Conservation (phyloP, 345 rosid species). For the Brassica napus region DNA sequence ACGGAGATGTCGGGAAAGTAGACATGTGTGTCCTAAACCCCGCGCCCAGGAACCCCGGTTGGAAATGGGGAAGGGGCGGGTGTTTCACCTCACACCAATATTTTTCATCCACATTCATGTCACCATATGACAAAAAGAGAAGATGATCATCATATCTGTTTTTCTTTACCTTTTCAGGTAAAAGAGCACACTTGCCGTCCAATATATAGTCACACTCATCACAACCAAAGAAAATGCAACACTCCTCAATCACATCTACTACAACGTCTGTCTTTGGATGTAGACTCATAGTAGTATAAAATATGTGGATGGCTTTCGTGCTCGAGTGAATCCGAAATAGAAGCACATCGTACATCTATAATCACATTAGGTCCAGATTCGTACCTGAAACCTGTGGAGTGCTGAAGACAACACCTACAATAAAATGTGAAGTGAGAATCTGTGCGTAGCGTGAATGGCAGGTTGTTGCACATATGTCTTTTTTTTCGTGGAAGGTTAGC, state of each 20-base stretch:
- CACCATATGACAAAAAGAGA: neutral
- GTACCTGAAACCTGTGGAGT: neutral
- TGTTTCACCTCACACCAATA: neutral
- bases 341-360: slow-evolving; percentile 21
- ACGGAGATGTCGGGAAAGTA: no score
- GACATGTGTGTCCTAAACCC: no score
- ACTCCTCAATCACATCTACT: neutral
- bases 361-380: no score
- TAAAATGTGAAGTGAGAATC: neutral
- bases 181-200: neutral
- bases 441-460: neutral
- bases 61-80: no score
- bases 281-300: neutral
- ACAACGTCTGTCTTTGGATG: neutral
- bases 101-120: neutral
- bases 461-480: neutral
- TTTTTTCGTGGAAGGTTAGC: neutral
- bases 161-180: neutral
- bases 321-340: neutral
- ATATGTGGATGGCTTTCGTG: slow-evolving; percentile 20
- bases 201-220: neutral
- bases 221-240: neutral
- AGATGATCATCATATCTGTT: neutral
- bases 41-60: no score
- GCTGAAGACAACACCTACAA: neutral